These are phyloP conservation scores for Colletotrichum tofieldiae DNA, from an alignment of 2,329 filamentous ascomycete species.

Conservation along the genomic window DNA sequence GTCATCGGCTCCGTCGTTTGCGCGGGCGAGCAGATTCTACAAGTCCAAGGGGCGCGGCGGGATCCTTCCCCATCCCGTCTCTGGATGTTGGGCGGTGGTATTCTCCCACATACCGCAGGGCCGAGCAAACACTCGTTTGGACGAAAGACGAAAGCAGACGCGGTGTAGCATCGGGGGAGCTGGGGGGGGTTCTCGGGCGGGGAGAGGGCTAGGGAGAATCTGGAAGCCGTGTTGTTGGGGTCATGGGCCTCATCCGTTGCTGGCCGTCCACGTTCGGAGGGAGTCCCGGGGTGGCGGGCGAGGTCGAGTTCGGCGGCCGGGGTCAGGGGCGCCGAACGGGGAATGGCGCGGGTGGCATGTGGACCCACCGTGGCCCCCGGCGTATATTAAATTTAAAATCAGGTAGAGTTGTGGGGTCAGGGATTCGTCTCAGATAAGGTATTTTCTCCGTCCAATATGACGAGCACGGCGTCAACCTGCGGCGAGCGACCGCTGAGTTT, in stretches of 20 bases:
- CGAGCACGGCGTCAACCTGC: not conserved
- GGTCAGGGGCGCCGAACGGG: conserved; percentile 16
- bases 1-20: no score
- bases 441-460: conserved; percentile 27
- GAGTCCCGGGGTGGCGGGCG: not conserved
- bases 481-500: no score
- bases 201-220: conserved; percentile 12
- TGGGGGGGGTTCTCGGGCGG: not conserved
- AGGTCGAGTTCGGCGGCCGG: conserved; percentile 3
- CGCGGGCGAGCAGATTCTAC: not conserved
- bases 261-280: conserved; percentile 31
- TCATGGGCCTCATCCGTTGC: conserved; percentile 8
- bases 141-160: not conserved
- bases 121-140: not conserved
- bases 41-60: not conserved
- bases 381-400: conserved; percentile 35
- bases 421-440: conserved; percentile 33
- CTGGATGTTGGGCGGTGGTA: not conserved
- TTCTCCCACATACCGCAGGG: conserved; percentile 1
- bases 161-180: not conserved
- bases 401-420: conserved; percentile 32
- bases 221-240: conserved; percentile 4
- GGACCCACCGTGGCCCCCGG: conserved; percentile 4
- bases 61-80: not conserved
- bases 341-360: conserved; percentile 2